Conservation (phyloP, 768 basidiomycete genomes). For the Tephrocybe sp. region DNA sequence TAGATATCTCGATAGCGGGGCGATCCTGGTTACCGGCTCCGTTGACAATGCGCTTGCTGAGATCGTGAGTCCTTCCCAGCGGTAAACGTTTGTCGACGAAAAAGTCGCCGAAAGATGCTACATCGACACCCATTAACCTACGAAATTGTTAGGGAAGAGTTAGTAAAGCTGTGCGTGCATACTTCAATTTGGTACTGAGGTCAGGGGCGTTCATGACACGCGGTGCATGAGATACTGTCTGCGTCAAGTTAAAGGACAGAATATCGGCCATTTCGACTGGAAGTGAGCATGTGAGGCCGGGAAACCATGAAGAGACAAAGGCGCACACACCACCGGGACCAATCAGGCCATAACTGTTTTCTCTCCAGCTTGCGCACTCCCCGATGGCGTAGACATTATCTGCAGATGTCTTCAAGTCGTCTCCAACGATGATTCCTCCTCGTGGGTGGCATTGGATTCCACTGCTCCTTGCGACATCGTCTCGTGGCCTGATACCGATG, state of each 20-base stretch:
- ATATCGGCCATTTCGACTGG: slow-evolving; percentile 70
- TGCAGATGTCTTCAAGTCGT: slow-evolving; percentile 55
- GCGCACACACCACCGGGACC: slow-evolving; percentile 50
- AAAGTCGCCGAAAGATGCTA: slow-evolving; percentile 74
- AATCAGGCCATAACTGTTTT: slow-evolving; percentile 71
- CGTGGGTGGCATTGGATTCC: slow-evolving; percentile 49
- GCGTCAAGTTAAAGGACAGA: slow-evolving; percentile 68
- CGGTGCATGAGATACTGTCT: slow-evolving; percentile 38
- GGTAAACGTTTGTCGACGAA: slow-evolving; percentile 51
- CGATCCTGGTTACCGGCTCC: background rate
- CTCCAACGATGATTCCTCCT: slow-evolving; percentile 61
- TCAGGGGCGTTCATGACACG: slow-evolving; percentile 58
- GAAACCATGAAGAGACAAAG: background rate
- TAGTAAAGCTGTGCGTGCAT: background rate
- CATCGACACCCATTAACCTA: slow-evolving; percentile 38
- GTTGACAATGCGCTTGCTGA: background rate
- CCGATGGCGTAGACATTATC: slow-evolving; percentile 71
- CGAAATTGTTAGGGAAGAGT: background rate
- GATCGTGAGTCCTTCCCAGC: background rate
- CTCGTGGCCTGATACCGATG: slow-evolving; percentile 70
- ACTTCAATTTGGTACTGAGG: slow-evolving; percentile 67
- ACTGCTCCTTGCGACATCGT: slow-evolving; percentile 56
- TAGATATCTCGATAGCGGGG: slow-evolving; percentile 4
- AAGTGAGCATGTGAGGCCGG: background rate
- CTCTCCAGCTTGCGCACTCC: slow-evolving; percentile 71